A percentile compares a stretch with the other conserved stretches of the same genome.
phyloP scores from a whole-genome alignment of 306 rosid species.

The Mucuna pruriens region DNA sequence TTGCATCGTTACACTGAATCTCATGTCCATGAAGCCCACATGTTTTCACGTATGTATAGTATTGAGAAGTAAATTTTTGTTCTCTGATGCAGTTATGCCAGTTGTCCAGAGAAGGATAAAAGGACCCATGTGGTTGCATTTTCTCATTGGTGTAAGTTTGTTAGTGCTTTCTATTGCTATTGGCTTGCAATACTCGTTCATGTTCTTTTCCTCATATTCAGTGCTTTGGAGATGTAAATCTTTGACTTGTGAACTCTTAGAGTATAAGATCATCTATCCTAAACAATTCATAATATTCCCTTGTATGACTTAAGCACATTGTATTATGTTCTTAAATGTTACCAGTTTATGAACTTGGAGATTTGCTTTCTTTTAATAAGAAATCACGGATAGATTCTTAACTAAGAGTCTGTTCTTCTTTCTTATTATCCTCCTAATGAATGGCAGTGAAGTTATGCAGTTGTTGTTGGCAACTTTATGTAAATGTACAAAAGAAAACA shows the following conservation, averaged over 20 bases:
- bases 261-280: background rate
- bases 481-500: background rate
- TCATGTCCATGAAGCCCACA: background rate
- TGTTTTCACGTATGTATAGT: background rate
- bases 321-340: background rate
- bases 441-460: slow-evolving; percentile 10
- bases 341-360: background rate
- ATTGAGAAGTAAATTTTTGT: slow-evolving; percentile 1
- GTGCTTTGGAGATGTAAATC: background rate
- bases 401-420: background rate
- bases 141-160: slow-evolving; percentile 74
- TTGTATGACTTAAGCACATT: background rate
- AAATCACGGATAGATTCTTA: slow-evolving; percentile 2
- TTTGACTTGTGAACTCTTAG: slow-evolving; percentile 5
- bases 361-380: background rate
- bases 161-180: background rate
- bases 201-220: slow-evolving; percentile 3
- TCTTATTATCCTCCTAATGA: background rate
- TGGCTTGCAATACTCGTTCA: background rate
- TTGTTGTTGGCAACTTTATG: background rate
- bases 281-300: background rate
- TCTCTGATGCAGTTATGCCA: slow-evolving; percentile 71
- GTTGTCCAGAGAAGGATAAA: slow-evolving; percentile 61
- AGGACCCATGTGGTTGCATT: slow-evolving; percentile 92
- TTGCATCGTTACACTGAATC: background rate